Evolutionary conservation across 78 protist genomes (phyloP), one percentile per base, ranked within the genome.

Genomic region (Dictyostelium discoideum): DNA sequence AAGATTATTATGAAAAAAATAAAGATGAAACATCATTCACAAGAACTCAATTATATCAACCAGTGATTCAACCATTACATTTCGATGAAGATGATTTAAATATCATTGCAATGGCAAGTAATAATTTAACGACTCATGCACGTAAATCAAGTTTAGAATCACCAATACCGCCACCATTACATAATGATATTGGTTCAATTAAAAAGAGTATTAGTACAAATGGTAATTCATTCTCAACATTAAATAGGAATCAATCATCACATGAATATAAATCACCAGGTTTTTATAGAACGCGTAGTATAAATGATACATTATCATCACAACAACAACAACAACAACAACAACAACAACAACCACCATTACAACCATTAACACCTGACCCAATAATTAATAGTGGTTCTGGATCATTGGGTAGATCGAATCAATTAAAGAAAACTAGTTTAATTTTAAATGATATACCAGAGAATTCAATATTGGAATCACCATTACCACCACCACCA

Each of bases 31-130:
- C 37, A 22, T 69, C 77, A 16, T 74, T 32, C 18, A 37, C 24
- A 37, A 74, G 42, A 16, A 74, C 81, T 16, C 81, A 79, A 44
- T 9, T 79, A 44, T 79, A 79, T 46, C 26, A 65, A 82, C 86
- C 86, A 54, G 37, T 82, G 2, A 84, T 84, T 8, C 73, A 84
- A 63, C 87, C 87, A 37, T 39, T 84, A 39, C 50, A 60, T 7
- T 84, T 37, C 18, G 37, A 84, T 9, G 87, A 84, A 20, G 77
- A 54, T 14, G 87, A 84, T 84, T 84, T 84, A 39, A 84, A 84
- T 84, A 84, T 84, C 18, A 60, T 84, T 3, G 24, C 24, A 20
- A 20, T 84, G 26, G 73, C 87, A 39, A 22, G 79, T 32, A 84
- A 60, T 60, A 54, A 84, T 84, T 9, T 60, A 29, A 39, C 63